Base-by-base conservation (phyloP, 345 rosid species). In the Sonneratia caseolaris region DNA sequence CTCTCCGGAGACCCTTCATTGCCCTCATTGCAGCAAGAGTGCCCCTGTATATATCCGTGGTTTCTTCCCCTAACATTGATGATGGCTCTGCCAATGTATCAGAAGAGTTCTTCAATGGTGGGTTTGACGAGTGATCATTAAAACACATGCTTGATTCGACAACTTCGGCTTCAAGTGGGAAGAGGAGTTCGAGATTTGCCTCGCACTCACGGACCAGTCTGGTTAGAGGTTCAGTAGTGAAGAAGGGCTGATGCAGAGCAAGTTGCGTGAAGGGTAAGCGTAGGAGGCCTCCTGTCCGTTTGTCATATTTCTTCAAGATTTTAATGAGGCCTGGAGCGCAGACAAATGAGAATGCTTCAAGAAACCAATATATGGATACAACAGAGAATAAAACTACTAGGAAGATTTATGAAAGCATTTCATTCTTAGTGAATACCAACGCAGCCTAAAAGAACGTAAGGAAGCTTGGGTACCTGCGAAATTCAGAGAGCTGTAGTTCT, bases 21-120 rank as follows among this genome's bases (percentile, higher is more conserved):
- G 98, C 90, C 78, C 86, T 86, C 93, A 93, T 91, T 43, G 98
- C 98, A 70, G 98, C 98, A 62, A 93, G 91, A 59, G 97, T 93
- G 77, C 98, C 84, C 53, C 93, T 84, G 71, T 93, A 93, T 24
- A 91, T 82, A 77, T 88, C 91, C 35, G 82, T 79, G 22, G 88
- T 82, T 68, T 86, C 93, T 71, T 86, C 80, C 27, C 90, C 93
- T 0, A 88, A 84, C 27, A 80, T 82, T 22, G 82, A 76, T 5
- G 92, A 79, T 61, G 85, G 72, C 71, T 84, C 86, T 11, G 70
- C 69, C 7, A 79, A 71, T 37, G 76, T 77, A 42, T 79, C 79
- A 48, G 82, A 81, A 37, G 76, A 53, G 53, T 73, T 66, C 38
- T 76, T 77, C 3, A 42, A 37, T 2, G 68, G 78, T n/a, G 76